Base-by-base conservation (phyloP, 139 green algal genomes). In the Pleodorina starrii region DNA sequence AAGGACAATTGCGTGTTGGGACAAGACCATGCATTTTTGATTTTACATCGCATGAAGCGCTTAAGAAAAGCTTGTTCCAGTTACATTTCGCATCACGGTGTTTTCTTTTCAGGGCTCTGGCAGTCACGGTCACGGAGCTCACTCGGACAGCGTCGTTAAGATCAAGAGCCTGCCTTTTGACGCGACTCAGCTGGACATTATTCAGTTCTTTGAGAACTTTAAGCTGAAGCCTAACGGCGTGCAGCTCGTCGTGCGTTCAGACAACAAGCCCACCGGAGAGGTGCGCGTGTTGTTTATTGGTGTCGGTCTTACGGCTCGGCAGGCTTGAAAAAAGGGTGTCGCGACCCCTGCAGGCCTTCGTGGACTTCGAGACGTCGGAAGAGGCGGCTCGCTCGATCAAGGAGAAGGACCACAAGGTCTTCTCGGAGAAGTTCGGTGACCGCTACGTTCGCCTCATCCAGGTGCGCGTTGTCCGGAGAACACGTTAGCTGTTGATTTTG, bases 91-190 rank as follows among this genome's bases (percentile, higher is more conserved):
- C 32, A n/a, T n/a, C n/a, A n/a, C n/a, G n/a, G n/a, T n/a, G n/a
- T 66, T 7, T 83, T 43, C 12, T 83, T 5, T 80, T 48, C 54
- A 90, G 85, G 85, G 85, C 11, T 50, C 25, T 21, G 85, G 86
- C 29, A 43, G 36, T 63, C 87, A 91, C 42, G 40, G 32, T 1
- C 84, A 83, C 69, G 54, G 54, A 29, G 89, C 88, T 19, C 93
- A 94, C 48, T 60, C 86, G 9, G 95, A 96, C 85, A 96, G 93
- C 44, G 93, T 97, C 12, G 90, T 97, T 6, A 96, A 96, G 48
- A 93, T 97, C 60, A 95, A 95, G 86, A 94, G 91, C 29, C 83
- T 97, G 81, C 95, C 95, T 4, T 95, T 95, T 82, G 92, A 95
- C 82, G 94, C 94, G 0, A 94, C 89, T 1, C 84, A 94, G 74